Evolutionary conservation across 805 yeast species (phyloP), one percentile per base, ranked within the genome.

Genomic region (Yamadazyma phyllophila): DNA sequence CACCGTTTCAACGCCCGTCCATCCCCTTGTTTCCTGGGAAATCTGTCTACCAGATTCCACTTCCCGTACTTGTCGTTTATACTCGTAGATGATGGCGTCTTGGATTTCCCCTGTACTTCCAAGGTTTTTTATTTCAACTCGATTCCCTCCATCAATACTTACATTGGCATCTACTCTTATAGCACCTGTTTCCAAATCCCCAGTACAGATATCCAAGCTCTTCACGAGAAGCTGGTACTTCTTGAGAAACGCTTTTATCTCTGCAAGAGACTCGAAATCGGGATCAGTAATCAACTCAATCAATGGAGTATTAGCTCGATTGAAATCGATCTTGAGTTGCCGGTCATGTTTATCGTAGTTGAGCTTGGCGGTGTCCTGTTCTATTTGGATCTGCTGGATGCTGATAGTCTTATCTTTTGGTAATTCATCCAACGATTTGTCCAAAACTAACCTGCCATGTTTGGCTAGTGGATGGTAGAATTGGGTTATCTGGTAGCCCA

Each of bases 401-500:
- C 78, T 64, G 7, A 90, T 85, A 5, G 49, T 57, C 41, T 81
- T 76, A 2, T 65, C 63, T 3, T 64, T 61, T 2, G 67, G 57
- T 1, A 80, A 69, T 7, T 76, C 80, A 59, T 90, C 96, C 44
- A 73, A 69, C 30, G 75, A 65, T 17, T 66, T 63, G 9, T 56
- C 59, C 34, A 92, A 61, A 16, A 60, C 60, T 26, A 92, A 39
- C 15, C 44, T 52, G 0, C 99, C 99, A 40, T 79, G 73, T 27
- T 63, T 69, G 1, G 97, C 94, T 39, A 88, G 70, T 1, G 98
- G 97, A 30, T 75, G 74, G 60, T 78, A 88, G 58, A 81, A 87
- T 65, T 94, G 99, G 0, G 99, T 94, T 41, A 94, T 85, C 62
- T 94, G 99, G 65, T 90, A 94, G 1, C 99, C 99, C 43, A 86